Evolutionary conservation across 2,329 filamentous ascomycete species (phyloP).

Genomic region (Cytospora leucostoma): DNA sequence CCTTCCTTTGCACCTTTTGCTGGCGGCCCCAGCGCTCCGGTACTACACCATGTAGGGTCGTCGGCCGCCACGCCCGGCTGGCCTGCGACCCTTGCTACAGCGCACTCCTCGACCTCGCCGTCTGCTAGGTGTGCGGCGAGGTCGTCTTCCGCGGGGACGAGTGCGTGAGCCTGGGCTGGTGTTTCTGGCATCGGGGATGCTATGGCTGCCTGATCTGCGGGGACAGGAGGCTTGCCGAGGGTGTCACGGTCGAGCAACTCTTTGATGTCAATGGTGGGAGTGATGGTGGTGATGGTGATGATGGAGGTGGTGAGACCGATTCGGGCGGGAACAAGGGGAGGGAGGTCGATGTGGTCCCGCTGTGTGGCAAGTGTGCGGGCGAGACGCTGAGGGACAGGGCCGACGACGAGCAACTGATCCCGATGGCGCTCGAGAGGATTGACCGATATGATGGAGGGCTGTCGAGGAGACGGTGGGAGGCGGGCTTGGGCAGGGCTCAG

Average conservation of each 20-base stretch:
- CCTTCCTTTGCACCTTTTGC: slow-evolving; percentile 60
- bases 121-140: slow-evolving; percentile 61
- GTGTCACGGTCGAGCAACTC: slow-evolving; percentile 40
- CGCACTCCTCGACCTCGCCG: slow-evolving; percentile 53
- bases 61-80: slow-evolving; percentile 51
- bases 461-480: slow-evolving; percentile 47
- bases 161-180: slow-evolving; percentile 61
- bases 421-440: slow-evolving; percentile 47
- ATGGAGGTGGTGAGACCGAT: not conserved
- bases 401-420: slow-evolving; percentile 37
- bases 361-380: slow-evolving; percentile 51
- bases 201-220: slow-evolving; percentile 59
- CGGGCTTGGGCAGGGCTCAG: slow-evolving; percentile 24
- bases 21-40: slow-evolving; percentile 42
- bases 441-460: slow-evolving; percentile 50
- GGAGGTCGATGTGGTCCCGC: slow-evolving; percentile 50
- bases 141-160: slow-evolving; percentile 55
- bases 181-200: slow-evolving; percentile 59
- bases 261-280: slow-evolving; percentile 32
- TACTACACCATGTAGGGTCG: slow-evolving; percentile 37
- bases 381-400: slow-evolving; percentile 42
- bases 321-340: slow-evolving; percentile 31
- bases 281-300: slow-evolving; percentile 7
- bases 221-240: slow-evolving; percentile 41
- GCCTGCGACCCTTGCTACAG: slow-evolving; percentile 51